Evolutionary conservation across 1,284 basidiomycete species (phyloP).

Genomic region (Retiboletus fuscus): DNA sequence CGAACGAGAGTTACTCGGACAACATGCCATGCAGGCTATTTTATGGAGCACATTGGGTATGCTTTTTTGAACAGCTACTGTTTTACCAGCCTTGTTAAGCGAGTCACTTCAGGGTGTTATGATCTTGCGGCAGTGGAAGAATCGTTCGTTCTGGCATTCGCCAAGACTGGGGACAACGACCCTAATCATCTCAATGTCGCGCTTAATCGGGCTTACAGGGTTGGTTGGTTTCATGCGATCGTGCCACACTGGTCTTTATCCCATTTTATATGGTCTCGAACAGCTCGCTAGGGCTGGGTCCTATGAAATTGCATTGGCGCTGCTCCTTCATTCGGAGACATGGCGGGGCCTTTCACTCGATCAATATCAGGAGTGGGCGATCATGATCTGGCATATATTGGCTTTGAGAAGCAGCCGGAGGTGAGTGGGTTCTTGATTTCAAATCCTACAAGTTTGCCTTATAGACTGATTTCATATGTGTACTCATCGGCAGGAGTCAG

Average conservation of each 20-base stretch:
- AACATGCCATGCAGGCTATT: conserved; percentile 77
- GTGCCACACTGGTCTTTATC: conserved; percentile 15
- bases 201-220: conserved; percentile 73
- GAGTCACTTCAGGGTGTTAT: conserved; percentile 68
- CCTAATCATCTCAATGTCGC: conserved; percentile 70
- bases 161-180: conserved; percentile 66
- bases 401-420: conserved; percentile 73
- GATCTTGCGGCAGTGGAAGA: conserved; percentile 74
- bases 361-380: conserved; percentile 77
- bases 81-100: conserved; percentile 19
- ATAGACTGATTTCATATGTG: conserved; percentile 34
- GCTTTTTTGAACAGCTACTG: conserved; percentile 6
- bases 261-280: conserved; percentile 36
- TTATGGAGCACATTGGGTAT: conserved; percentile 78
- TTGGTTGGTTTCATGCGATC: conserved; percentile 48
- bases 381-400: conserved; percentile 80
- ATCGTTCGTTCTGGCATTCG: conserved; percentile 75
- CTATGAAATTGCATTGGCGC: conserved; percentile 70
- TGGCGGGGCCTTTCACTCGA: conserved; percentile 74
- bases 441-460: conserved; percentile 34
- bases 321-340: conserved; percentile 72
- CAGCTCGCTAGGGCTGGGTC: conserved; percentile 77
- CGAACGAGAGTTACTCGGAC: conserved; percentile 74
- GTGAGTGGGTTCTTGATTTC: conserved; percentile 54
- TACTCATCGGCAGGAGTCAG: conserved; percentile 62